Conservation (phyloP, 345 rosid species). For the Eucalyptus pumila region DNA sequence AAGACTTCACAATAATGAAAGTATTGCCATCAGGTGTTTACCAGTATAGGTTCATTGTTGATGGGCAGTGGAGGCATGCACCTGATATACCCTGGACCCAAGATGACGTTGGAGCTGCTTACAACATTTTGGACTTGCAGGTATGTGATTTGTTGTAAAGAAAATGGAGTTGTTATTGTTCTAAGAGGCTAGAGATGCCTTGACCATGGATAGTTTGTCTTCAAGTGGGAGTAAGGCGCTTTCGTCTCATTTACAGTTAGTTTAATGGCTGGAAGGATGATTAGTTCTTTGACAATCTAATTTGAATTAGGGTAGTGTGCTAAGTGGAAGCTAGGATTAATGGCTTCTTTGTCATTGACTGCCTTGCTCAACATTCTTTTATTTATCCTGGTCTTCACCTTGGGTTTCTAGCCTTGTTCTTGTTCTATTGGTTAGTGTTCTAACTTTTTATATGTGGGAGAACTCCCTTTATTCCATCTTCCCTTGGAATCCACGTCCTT, state of each 20-base stretch:
- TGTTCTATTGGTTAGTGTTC: neutral
- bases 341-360: neutral
- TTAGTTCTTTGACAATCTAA: neutral
- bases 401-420: neutral
- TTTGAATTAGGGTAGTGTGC: neutral
- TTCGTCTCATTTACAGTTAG: neutral
- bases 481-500: neutral
- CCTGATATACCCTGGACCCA: constrained; percentile 78
- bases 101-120: constrained; percentile 69
- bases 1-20: constrained; percentile 90
- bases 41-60: constrained; percentile 83
- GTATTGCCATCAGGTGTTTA: constrained; percentile 95
- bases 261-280: neutral
- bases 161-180: neutral
- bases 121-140: constrained; percentile 85
- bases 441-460: neutral
- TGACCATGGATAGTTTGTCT: neutral
- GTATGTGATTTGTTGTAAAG: constrained; percentile 13
- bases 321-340: neutral
- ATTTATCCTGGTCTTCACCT: neutral
- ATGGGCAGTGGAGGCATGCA: constrained; percentile 81
- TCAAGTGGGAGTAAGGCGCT: neutral
- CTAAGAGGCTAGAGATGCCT: neutral
- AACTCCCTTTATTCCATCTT: neutral
- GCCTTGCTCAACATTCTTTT: neutral